phyloP scores from a whole-genome alignment of 192 early-diverging fungal genomes.

The Haplosporangium gracile region DNA sequence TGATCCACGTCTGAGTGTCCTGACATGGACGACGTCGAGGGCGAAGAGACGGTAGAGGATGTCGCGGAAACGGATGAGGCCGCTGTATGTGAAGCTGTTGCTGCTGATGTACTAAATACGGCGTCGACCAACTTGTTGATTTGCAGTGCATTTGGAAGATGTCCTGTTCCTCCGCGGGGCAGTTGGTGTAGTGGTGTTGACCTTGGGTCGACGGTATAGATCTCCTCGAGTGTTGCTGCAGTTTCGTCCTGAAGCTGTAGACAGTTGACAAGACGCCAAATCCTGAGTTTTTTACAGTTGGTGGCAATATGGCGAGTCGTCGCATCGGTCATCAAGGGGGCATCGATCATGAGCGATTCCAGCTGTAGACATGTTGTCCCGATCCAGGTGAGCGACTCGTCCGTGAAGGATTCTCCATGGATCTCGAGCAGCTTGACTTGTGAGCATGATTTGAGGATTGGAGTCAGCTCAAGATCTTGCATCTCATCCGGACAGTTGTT shows the following conservation, averaged over 20 bases:
- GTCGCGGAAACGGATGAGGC: not conserved
- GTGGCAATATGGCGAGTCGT: slow-evolving; percentile 23
- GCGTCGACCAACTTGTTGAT: not conserved
- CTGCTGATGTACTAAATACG: not conserved
- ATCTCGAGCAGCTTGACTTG: slow-evolving; percentile 33
- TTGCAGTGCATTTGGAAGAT: not conserved
- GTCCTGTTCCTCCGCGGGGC: not conserved
- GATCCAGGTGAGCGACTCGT: slow-evolving; percentile 35
- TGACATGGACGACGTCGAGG: slow-evolving; percentile 31
- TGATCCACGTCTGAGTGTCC: slow-evolving; percentile 20
- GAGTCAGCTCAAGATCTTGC: slow-evolving; percentile 14
- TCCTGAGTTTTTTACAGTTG: slow-evolving; percentile 16
- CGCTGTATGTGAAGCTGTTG: not conserved
- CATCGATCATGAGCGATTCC: slow-evolving; percentile 26
- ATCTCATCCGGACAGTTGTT: slow-evolving; percentile 33
- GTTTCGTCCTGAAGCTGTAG: slow-evolving; percentile 1
- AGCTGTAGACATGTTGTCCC: slow-evolving; percentile 27
- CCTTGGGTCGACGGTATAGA: not conserved
- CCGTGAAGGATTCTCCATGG: slow-evolving; percentile 43
- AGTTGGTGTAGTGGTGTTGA: not conserved
- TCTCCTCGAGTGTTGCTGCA: slow-evolving; percentile 12
- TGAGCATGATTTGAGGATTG: slow-evolving; percentile 18
- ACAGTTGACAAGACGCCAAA: slow-evolving; percentile 42
- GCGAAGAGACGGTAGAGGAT: slow-evolving; percentile 32
- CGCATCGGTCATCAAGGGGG: slow-evolving; percentile 23